A percentile compares a stretch with the other conserved stretches of the same genome.
These are phyloP conservation scores for Malassezia nana DNA, from an alignment of 1,284 basidiomycete genomes.

Conservation along the genomic window DNA sequence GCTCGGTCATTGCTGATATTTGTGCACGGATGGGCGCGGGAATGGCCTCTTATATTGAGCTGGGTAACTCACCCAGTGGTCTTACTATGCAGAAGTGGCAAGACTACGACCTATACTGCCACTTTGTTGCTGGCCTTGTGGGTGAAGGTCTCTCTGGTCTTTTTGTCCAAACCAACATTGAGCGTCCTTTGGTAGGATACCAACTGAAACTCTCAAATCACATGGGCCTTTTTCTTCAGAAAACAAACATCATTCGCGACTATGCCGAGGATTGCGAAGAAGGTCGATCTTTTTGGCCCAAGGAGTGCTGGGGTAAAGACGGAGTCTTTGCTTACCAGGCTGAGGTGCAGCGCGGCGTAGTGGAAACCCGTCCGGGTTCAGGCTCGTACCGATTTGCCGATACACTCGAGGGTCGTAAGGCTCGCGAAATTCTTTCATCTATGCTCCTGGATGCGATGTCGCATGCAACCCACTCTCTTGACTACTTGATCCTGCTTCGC, in stretches of 20 bases:
- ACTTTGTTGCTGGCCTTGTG: slow-evolving; percentile 95
- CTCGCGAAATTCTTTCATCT: slow-evolving; percentile 53
- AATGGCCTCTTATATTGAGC: slow-evolving; percentile 74
- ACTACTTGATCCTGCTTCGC: slow-evolving; percentile 76
- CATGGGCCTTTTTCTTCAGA: slow-evolving; percentile 94
- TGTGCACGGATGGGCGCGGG: slow-evolving; percentile 66
- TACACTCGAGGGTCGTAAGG: slow-evolving; percentile 27
- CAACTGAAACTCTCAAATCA: slow-evolving; percentile 84
- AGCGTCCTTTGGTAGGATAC: slow-evolving; percentile 63
- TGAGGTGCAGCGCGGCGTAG: slow-evolving; percentile 36
- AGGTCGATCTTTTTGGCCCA: slow-evolving; percentile 85
- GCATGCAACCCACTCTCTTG: slow-evolving; percentile 73
- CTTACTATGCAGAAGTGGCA: slow-evolving; percentile 47
- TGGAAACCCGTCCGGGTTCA: slow-evolving; percentile 25
- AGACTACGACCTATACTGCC: slow-evolving; percentile 95
- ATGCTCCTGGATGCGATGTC: slow-evolving; percentile 84
- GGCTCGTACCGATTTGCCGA: slow-evolving; percentile 23
- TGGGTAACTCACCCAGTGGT: slow-evolving; percentile 23
- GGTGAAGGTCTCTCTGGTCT: slow-evolving; percentile 89
- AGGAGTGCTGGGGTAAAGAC: slow-evolving; percentile 67
- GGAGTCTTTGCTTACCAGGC: slow-evolving; percentile 31
- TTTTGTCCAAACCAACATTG: slow-evolving; percentile 78
- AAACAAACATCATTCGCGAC: slow-evolving; percentile 96
- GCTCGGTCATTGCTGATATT: slow-evolving; percentile 68
- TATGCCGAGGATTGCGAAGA: slow-evolving; percentile 84